Evolutionary conservation across 257 asterid species (phyloP).

Genomic region (Plantago elongata): DNA sequence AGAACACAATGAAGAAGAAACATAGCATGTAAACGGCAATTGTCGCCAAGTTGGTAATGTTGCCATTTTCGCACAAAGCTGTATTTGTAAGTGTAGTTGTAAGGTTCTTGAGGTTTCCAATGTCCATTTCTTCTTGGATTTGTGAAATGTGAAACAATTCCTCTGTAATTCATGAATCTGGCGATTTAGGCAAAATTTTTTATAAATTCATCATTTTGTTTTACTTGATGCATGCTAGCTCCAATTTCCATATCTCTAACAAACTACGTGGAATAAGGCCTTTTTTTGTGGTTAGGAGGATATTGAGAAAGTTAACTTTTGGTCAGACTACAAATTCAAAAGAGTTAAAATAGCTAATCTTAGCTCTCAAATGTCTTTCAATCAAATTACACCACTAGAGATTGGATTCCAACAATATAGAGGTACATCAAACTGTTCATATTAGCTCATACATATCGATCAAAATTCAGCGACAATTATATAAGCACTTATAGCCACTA

Average conservation of each 20-base stretch:
- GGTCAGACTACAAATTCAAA: not conserved
- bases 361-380: not conserved
- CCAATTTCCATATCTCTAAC: conserved; percentile 10
- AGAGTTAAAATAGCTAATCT: not conserved
- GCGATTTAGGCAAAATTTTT: not conserved
- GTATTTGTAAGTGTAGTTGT: conserved; percentile 31
- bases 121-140: conserved; percentile 23
- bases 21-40: conserved; percentile 75
- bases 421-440: too few relatives aligned
- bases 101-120: conserved; percentile 27
- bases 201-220: not conserved
- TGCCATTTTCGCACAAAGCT: conserved; percentile 42
- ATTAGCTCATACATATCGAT: too few relatives aligned
- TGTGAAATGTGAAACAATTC: not conserved
- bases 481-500: too few relatives aligned
- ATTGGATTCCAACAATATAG: too few relatives aligned
- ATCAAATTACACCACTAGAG: too few relatives aligned
- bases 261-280: conserved; percentile 29
- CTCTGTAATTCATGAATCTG: not conserved
- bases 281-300: conserved; percentile 30
- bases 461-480: too few relatives aligned
- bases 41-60: conserved; percentile 47
- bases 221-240: too few relatives aligned
- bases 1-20: conserved; percentile 70
- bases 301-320: conserved; percentile 8